Base-by-base conservation (phyloP, 1,284 basidiomycete genomes). In the Polyporus tsugae region DNA sequence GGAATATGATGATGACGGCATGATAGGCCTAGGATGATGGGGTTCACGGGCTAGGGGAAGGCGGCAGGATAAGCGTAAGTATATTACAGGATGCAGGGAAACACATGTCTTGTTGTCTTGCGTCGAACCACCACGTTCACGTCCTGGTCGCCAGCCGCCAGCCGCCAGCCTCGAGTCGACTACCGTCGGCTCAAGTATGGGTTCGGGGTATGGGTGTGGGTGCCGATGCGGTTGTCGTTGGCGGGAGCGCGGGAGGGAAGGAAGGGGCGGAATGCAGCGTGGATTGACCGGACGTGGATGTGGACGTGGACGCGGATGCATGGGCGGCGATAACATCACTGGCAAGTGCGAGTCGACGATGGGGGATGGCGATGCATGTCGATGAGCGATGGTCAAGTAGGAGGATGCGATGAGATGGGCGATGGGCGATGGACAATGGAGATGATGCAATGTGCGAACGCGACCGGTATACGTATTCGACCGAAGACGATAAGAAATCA, bases 361-460 rank as follows among this genome's bases (percentile, higher is more conserved):
- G 6, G 44, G 4, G n/a, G n/a, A n/a, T 22, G 44, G 25, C 46
- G 46, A 49, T 49, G 46, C 39, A 15, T 9, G 39, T 41, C 39
- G 33, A 55, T 55, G 53, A 22, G 25, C 22, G 46, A 49, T 49
- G 22, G 46, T 25, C 25, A 49, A 25, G 46, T 49, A 49, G 46
- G 25, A 10, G 22, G 46, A 49, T 49, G 44, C 6, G 41, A 42
- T 42, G 41, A 17, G 46, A 49, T 25, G 46, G 46, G 22, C 22
- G 22, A 49, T 49, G 46, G 22, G 22, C n/a, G 41, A 41, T 41
- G 6, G 41, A 1, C 13, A n/a, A 49, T 25, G 10, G 22, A 49
- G 22, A 49, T 25, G 46, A 49, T 25, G 46, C 46, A 10, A 49
- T 25, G 46, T 25, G 35, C 62, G 63, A 29, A 59, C 65, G 69